phyloP scores from a whole-genome alignment of 169 alveolate genomes.

The Eimeria tenella region DNA sequence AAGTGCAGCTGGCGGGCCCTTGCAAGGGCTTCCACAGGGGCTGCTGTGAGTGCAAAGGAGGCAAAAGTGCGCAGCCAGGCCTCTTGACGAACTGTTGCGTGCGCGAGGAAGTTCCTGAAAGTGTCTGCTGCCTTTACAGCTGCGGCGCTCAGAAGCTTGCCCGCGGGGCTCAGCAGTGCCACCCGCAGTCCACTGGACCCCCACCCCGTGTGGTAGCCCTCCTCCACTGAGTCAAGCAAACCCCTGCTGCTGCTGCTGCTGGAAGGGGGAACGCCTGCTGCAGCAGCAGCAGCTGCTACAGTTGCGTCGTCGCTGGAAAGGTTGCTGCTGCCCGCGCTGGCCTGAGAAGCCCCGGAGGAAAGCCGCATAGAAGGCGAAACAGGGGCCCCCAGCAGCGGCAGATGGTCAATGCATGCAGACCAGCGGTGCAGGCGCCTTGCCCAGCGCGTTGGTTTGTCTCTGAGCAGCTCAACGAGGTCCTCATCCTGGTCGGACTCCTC shows the following conservation, averaged over 20 bases:
- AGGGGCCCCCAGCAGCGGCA: neutral
- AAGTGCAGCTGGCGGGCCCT: neutral
- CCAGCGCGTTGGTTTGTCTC: neutral
- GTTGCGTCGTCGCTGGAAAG: neutral
- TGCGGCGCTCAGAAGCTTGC: neutral
- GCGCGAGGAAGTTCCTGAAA: neutral
- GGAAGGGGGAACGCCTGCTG: neutral
- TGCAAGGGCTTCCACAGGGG: neutral
- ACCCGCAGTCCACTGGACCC: neutral
- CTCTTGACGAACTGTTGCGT: constrained; percentile 9
- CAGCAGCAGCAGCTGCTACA: neutral
- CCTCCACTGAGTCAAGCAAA: neutral
- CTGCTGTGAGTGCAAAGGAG: constrained; percentile 27
- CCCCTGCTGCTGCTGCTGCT: neutral
- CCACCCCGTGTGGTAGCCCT: neutral
- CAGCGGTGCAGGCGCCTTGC: neutral
- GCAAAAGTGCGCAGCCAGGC: constrained; percentile 19
- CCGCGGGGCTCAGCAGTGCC: neutral
- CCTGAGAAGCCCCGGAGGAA: neutral
- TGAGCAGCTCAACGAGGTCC: neutral
- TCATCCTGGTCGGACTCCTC: too few relatives aligned
- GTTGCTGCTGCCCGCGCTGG: neutral
- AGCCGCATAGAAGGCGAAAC: neutral
- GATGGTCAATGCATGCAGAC: neutral
- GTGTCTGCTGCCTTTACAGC: constrained; percentile 2